phyloP scores from a whole-genome alignment of 176 grass and related monocot species.

The Calamus simplicifolius region DNA sequence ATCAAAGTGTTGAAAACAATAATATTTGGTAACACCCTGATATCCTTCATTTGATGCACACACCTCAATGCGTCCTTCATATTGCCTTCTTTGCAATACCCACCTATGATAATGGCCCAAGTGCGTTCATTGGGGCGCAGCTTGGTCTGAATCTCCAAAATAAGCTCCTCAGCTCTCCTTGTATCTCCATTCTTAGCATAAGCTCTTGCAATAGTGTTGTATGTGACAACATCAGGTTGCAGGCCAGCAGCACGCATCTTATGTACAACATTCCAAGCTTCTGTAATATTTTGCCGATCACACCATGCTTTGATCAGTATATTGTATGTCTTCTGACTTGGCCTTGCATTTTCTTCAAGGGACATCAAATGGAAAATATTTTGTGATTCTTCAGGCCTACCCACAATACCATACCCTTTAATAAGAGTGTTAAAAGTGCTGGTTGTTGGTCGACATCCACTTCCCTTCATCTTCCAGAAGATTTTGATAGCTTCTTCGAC shows the following conservation, averaged over 20 bases:
- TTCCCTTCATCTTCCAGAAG: conserved; percentile 74
- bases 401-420: conserved; percentile 78
- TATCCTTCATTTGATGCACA: conserved; percentile 64
- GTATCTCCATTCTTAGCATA: conserved; percentile 74
- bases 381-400: conserved; percentile 60
- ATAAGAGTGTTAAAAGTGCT: conserved; percentile 96
- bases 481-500: conserved; percentile 64
- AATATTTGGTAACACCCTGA: conserved; percentile 50
- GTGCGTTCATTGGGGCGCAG: conserved; percentile 70
- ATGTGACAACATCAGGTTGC: conserved; percentile 72
- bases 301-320: conserved; percentile 96
- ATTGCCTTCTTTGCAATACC: conserved; percentile 81
- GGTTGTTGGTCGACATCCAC: conserved; percentile 46
- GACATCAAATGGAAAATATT: conserved; percentile 64
- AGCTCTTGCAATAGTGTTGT: conserved; percentile 82
- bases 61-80: conserved; percentile 78
- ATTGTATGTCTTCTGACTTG: conserved; percentile 75
- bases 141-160: conserved; percentile 53
- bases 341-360: conserved; percentile 19
- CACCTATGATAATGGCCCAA: conserved; percentile 82
- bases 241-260: conserved; percentile 47
- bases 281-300: conserved; percentile 48
- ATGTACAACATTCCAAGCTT: conserved; percentile 52
- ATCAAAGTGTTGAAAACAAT: conserved; percentile 86
- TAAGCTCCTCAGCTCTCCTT: conserved; percentile 63